Evolutionary conservation across 2,329 filamentous ascomycete species (phyloP), one percentile per base, ranked within the genome.

Genomic region (Alternaria tenuissima): DNA sequence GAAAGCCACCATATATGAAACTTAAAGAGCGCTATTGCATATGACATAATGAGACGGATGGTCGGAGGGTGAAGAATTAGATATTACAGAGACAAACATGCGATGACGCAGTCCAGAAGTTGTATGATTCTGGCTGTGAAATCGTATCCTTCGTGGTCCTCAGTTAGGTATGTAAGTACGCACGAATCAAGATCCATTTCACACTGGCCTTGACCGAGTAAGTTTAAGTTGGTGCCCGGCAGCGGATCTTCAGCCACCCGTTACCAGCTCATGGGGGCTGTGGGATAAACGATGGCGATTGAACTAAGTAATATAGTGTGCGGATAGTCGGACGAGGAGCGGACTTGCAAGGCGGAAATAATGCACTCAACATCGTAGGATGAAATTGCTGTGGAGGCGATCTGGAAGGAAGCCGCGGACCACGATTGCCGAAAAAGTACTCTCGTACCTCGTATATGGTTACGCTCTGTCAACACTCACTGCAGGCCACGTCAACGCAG

Each of bases 401-500:
- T 3, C n/a, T 5, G 20, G 32, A 30, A 22, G 18, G 30, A 48
- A 36, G 46, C 30, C 18, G 46, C 46, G 12, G 46, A 36, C 8
- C 14, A 4, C 8, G 6, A 36, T 12, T 38, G n/a, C 34, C 34
- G 49, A 30, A n/a, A 20, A 7, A 16, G 48, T 28, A 2, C 22
- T 52, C 22, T 52, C 48, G 22, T 52, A 52, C 46, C 0, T 20
- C 30, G 46, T 48, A 48, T 48, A 48, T 20, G 46, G n/a, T 16
- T 48, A 48, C 46, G 46, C 30, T 48, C 30, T 7, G 30, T 42
- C 46, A 8, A 36, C 30, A 24, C 41, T 26, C n/a, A 5, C 38
- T 56, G 38, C 54, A 28, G 54, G 47, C 55, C 39, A 39, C 55
- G 55, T 57, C 47, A 32, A 11, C 32, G n/a, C 16, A 9, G 18